Evolutionary conservation across 75 land plant species (phyloP), one percentile per base, ranked within the genome.

Genomic region (Selaginella tamariscina): DNA sequence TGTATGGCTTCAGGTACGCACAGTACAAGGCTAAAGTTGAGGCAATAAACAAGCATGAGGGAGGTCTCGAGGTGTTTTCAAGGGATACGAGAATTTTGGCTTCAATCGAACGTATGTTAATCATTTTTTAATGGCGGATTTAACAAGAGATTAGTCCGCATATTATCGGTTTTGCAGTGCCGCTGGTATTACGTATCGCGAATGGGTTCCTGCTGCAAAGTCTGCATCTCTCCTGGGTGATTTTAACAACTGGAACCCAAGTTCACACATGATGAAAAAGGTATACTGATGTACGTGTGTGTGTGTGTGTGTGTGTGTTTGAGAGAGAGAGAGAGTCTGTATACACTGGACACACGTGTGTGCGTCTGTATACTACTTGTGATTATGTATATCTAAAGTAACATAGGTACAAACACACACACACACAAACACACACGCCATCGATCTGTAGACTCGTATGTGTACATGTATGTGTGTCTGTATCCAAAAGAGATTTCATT

Each of bases 121-220:
- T 2, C 57, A 29, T 28, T 71, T 24, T 39, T 2, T 60, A 9
- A 56, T 57, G 56, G 74, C 54, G 65, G 33, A 21, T 24, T 49
- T 2, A 26, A 20, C 24, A 26, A 23, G 22, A 21, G 15, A 24
- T 68, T 54, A 18, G 1, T 27, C 33, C 1, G 56, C 24, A 56
- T 68, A 24, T 73, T 70, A n/a, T 27, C 1, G 30, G 44, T 1
- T 49, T 76, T 67, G 68, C 84, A 90, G 91, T 76, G 80, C 30
- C 0, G 71, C 71, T 33, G 96, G 91, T 29, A 77, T 90, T 27
- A 87, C 96, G 31, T 90, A 87, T 60, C 72, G 96, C 33, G 96
- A 90, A 67, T 90, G 96, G 96, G 96, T 91, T 54, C 96, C 96
- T 31, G 96, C 85, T 60, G 88, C 96, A 44, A 84, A 83, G 90